Evolutionary conservation across 139 green algal genomes (phyloP).

Genomic region (Closterium sp.): DNA sequence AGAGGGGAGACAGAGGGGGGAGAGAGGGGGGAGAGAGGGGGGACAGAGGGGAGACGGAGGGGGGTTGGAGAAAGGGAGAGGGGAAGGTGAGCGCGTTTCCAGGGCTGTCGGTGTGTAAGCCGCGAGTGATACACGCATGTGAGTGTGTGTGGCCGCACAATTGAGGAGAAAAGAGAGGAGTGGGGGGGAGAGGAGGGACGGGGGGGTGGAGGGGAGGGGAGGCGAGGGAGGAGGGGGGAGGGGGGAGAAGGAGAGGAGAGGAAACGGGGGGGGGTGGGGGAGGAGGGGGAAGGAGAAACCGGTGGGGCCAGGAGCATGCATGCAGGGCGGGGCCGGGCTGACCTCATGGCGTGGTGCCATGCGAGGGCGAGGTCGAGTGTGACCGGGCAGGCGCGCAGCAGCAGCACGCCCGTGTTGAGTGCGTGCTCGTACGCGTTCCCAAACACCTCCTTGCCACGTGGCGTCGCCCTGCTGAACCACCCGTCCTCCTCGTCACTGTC

Average conservation of each 20-base stretch:
- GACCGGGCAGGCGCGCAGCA: background rate
- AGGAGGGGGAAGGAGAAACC: background rate
- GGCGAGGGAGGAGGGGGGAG: background rate
- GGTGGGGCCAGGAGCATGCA: background rate
- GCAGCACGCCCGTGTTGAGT: slow-evolving; percentile 50
- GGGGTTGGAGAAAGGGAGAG: background rate
- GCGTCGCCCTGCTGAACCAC: slow-evolving; percentile 6
- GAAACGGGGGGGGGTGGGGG: background rate
- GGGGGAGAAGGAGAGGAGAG: background rate
- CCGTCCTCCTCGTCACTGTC: background rate
- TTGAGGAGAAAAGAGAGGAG: no score
- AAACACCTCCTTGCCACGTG: slow-evolving; percentile 9
- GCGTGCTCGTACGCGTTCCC: slow-evolving; percentile 22
- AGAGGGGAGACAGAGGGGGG: background rate
- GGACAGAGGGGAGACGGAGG: background rate
- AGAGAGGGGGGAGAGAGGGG: background rate
- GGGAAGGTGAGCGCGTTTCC: background rate
- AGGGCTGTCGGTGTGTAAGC: no score
- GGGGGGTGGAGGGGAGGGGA: background rate
- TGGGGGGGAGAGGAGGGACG: background rate
- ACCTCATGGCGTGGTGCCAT: slow-evolving; percentile 22
- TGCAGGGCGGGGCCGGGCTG: no score
- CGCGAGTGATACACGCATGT: no score
- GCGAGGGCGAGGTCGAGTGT: background rate
- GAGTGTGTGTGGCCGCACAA: no score